Base-by-base conservation (phyloP, 768 basidiomycete genomes). In the Leccinum barrowsii region DNA sequence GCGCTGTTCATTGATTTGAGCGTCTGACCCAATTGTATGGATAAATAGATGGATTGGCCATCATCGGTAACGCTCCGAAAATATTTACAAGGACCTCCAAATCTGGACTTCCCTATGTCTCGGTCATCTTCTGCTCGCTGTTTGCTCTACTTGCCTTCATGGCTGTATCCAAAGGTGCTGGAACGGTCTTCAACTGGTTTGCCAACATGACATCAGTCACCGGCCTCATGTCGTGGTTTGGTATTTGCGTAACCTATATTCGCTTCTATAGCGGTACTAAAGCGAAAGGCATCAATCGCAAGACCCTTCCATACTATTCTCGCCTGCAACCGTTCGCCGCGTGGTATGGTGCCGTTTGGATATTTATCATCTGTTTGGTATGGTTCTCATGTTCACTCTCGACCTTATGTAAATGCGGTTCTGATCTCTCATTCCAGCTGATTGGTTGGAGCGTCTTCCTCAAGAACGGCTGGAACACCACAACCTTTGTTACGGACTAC, bases 191-290 rank as follows among this genome's bases (percentile, higher is more conserved):
- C 68, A 68, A 66, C 34, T 94, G 89, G 89, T 87, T 94, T 64
- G 70, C 85, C 40, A 89, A 87, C 73, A 85, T 91, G 85, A 87
- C 89, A 7, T 60, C 90, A 42, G 72, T 82, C 48, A 75, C 80
- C 32, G 85, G 85, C 19, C 76, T 94, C 28, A 79, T 90, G 77
- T 87, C 89, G 6, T 93, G 92, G 92, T 85, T 85, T 60, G 87
- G 85, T 53, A 93, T 94, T 67, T 80, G 76, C 55, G 34, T 92
- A 55, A 88, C 87, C 13, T 92, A 91, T 69, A 61, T 91, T 56
- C 87, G 94, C 50, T 97, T 97, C 81, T 81, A 92, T 72, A 71
- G 79, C 19, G 96, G 93, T 57, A 67, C 89, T 75, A 86, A 87
- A 69, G 83, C 69, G 3, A 96, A 98, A 69, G 91, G 91, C 8